A percentile compares a stretch with the other conserved stretches of the same genome.
These are phyloP conservation scores for Oenanthe javanica DNA, from an alignment of 140 eudicot species.

Conservation along the genomic window DNA sequence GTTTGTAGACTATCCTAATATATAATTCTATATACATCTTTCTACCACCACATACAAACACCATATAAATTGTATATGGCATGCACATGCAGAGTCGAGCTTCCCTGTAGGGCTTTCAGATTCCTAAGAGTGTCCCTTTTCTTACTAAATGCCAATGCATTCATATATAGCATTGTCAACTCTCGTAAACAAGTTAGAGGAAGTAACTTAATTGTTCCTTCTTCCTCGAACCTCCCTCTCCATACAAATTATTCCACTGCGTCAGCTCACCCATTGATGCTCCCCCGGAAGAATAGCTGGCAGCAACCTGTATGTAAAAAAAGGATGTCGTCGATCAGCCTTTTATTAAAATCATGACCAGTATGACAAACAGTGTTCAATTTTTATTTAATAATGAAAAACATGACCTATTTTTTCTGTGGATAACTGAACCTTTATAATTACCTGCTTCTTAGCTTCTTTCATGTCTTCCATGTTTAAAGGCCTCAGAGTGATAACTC, in stretches of 20 bases:
- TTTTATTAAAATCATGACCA: neutral
- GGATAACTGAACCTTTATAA: neutral
- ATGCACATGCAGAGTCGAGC: neutral
- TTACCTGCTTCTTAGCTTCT: conserved; percentile 92
- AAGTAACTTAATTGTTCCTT: conserved; percentile 78
- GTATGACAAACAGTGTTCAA: neutral
- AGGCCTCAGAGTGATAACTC: conserved; percentile 64
- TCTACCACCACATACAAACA: neutral
- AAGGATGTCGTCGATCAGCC: neutral
- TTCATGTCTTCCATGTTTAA: conserved; percentile 92
- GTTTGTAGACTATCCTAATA: neutral
- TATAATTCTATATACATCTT: neutral
- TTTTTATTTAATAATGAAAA: neutral
- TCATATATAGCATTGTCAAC: neutral
- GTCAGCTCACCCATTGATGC: conserved; percentile 71
- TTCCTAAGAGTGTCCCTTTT: neutral
- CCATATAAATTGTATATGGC: neutral
- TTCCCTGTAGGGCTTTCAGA: neutral
- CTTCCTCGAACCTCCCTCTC: conserved; percentile 98
- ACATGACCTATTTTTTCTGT: neutral
- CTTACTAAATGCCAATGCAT: conserved; percentile 1
- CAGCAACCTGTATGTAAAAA: conserved; percentile 69
- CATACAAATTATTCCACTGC: conserved; percentile 92
- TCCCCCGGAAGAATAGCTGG: conserved; percentile 93
- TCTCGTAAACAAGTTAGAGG: conserved; percentile 33